phyloP scores from a whole-genome alignment of 2,329 filamentous ascomycete genomes.

The Tolypocladium capitatum region DNA sequence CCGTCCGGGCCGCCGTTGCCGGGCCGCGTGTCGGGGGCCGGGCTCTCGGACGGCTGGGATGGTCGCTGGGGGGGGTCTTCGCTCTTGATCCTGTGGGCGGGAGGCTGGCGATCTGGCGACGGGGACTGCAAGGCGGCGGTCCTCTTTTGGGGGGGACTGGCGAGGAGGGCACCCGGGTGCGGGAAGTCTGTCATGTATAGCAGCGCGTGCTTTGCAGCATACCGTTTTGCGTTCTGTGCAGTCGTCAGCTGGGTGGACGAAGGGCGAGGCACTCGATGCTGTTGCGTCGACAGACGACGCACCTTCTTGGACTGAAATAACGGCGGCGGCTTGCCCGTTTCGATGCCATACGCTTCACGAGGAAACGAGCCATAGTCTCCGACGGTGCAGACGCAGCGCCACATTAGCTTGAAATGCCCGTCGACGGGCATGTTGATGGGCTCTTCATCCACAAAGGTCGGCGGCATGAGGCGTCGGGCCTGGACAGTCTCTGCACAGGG shows the following conservation, averaged over 20 bases:
- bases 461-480: background rate
- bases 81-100: background rate
- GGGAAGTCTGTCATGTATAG: slow-evolving; percentile 20
- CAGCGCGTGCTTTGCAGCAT: slow-evolving; percentile 35
- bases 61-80: slow-evolving; percentile 1
- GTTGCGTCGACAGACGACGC: background rate
- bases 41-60: background rate
- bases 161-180: background rate
- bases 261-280: background rate
- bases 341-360: slow-evolving; percentile 20
- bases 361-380: slow-evolving; percentile 11
- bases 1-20: background rate
- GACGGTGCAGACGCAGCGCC: slow-evolving; percentile 13
- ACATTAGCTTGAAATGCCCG: slow-evolving; percentile 10
- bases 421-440: slow-evolving; percentile 10
- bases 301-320: slow-evolving; percentile 35
- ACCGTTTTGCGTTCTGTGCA: slow-evolving; percentile 32
- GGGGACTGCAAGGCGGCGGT: background rate
- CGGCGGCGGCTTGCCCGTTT: slow-evolving; percentile 13
- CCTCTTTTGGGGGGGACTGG: background rate
- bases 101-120: background rate
- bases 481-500: slow-evolving; percentile 7
- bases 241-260: background rate
- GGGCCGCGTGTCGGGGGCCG: background rate
- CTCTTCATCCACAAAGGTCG: slow-evolving; percentile 6